Base-by-base conservation (phyloP, 192 early-diverging fungal species). In the Backusella psychrophila region DNA sequence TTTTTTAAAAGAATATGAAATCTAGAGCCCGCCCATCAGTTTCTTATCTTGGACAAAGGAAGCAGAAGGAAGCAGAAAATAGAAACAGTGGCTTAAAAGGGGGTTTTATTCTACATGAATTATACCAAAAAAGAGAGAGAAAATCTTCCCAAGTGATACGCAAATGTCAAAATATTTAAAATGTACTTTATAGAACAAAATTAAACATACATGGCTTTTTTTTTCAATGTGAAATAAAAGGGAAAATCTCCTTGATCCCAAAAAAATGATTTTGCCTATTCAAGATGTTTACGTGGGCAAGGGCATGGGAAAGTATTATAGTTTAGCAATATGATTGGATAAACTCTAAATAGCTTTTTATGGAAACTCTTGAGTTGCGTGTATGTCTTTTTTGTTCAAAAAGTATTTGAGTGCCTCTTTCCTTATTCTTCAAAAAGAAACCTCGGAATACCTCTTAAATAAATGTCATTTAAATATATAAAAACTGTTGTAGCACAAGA, bases 91-190 rank as follows among this genome's bases (percentile, higher is more conserved):
- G 26, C 56, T 63, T 63, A 4, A 63, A 63, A 63, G 23, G 23
- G 0, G n/a, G 3, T 23, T 14, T 63, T 12, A 6, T 56, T 21
- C 8, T 56, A 63, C 21, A 56, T 14, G 7, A 63, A 63, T 63
- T 23, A 63, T 29, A 63, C 56, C 3, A 29, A 63, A 63, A 56
- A 29, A 26, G 56, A 12, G 23, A 59, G 4, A 29, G 12, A 29
- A 63, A 63, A 63, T 11, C 26, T 26, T 63, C 56, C 56, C 56
- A 63, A 63, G 56, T 63, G 56, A 63, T 63, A 63, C 56, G 56
- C 23, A 11, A 63, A 26, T 63, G 56, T 63, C 56, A 63, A 29
- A 63, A 12, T 63, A 11, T 63, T 29, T 63, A 63, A 63, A 59
- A 63, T 63, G 6, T 29, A 23, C 26, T 21, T 29, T 26, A 63